Percentiles rank a stretch among this genome's conserved stretches.
Evolutionary conservation across 2,329 filamentous ascomycete genomes (phyloP).

Genomic region (Shiraia bambusicola): DNA sequence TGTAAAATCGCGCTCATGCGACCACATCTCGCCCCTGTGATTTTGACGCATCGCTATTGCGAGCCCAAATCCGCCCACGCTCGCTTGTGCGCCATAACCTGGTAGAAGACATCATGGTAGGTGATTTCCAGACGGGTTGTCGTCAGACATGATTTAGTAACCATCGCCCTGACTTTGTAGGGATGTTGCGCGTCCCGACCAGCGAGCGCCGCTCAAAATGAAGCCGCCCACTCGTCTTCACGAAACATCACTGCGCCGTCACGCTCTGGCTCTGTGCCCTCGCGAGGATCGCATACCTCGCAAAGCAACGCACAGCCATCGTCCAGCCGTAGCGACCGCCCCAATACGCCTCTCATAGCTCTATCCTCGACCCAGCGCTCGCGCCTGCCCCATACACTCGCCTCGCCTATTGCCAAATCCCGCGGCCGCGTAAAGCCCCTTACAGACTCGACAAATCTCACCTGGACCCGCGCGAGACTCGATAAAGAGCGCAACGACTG

Average conservation of each 20-base stretch:
- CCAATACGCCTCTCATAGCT: constrained; percentile 29
- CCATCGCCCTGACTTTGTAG: constrained; percentile 10
- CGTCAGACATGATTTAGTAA: constrained; percentile 1
- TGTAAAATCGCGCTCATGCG: constrained; percentile 10
- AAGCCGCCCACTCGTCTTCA: constrained; percentile 23
- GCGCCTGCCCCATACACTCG: constrained; percentile 31
- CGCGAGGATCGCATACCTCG: constrained; percentile 24
- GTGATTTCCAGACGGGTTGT: constrained; percentile 2
- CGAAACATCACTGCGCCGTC: constrained; percentile 34
- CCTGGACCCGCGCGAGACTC: constrained; percentile 62
- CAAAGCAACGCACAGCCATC: constrained; percentile 9
- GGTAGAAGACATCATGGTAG: constrained; percentile 17
- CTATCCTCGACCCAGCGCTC: constrained; percentile 30
- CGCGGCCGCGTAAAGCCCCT: constrained; percentile 22
- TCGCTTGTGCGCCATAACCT: constrained; percentile 6
- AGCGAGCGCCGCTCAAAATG: constrained; percentile 4
- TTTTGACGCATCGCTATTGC: constrained; percentile 3
- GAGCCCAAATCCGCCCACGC: not conserved
- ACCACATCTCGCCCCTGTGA: not conserved
- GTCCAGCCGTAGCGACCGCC: constrained; percentile 17
- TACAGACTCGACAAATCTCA: constrained; percentile 18
- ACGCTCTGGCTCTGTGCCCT: constrained; percentile 16
- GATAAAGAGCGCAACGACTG: constrained; percentile 75
- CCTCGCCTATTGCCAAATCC: constrained; percentile 18
- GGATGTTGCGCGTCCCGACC: constrained; percentile 26